A percentile compares a stretch with the other conserved stretches of the same genome.
These are phyloP conservation scores for Papiliotrema fonsecae DNA, from an alignment of 1,284 basidiomycete genomes.

Conservation along the genomic window DNA sequence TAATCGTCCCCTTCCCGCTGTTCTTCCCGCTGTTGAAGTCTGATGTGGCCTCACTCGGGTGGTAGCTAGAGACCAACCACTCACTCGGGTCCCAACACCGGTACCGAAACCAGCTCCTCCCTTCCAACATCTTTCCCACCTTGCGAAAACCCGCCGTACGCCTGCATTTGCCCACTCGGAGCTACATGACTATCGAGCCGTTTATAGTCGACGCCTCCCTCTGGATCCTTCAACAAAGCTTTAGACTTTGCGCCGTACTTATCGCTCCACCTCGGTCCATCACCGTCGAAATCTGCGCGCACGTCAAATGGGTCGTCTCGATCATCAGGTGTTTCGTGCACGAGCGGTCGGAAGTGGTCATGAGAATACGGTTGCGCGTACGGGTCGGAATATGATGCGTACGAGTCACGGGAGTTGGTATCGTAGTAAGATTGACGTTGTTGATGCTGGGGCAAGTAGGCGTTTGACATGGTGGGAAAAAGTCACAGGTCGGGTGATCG, in stretches of 20 bases:
- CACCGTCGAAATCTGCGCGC: slow-evolving; percentile 85
- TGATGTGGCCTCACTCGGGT: not conserved
- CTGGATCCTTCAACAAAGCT: not conserved
- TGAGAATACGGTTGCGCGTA: not conserved
- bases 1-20: not conserved
- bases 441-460: not conserved
- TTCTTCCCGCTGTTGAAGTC: not conserved
- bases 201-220: slow-evolving; percentile 18
- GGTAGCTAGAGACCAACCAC: slow-evolving; percentile 5
- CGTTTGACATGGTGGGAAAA: slow-evolving; percentile 4
- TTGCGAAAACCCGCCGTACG: slow-evolving; percentile 2
- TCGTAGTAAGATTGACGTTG: not conserved
- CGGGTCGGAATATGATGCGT: slow-evolving; percentile 1
- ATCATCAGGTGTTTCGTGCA: slow-evolving; percentile 32
- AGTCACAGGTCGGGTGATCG: not conserved
- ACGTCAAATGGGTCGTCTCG: slow-evolving; percentile 68
- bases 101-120: slow-evolving; percentile 80
- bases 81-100: slow-evolving; percentile 71
- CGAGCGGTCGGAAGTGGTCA: slow-evolving; percentile 9
- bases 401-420: not conserved
- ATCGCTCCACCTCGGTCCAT: slow-evolving; percentile 65
- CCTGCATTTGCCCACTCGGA: slow-evolving; percentile 11
- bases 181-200: slow-evolving; percentile 28
- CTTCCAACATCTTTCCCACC: slow-evolving; percentile 34
- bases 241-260: slow-evolving; percentile 2